Evolutionary conservation across 176 grass and related monocot genomes (phyloP), one percentile per base, ranked within the genome.

Genomic region (Ensete glaucum): DNA sequence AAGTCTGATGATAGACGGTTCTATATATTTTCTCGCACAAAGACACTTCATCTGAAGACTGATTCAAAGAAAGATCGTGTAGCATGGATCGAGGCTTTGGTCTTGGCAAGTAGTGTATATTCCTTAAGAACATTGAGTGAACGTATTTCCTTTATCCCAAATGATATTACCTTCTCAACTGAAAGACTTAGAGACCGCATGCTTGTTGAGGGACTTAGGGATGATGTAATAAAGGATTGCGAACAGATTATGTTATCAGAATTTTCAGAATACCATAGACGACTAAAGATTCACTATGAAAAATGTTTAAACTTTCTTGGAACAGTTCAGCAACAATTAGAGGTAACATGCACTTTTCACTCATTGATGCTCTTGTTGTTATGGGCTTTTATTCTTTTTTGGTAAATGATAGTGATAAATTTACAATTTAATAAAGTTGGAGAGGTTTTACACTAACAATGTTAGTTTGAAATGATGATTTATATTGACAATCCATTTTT

Each of bases 1-100:
- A 91, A 91, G 68, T 96, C 83, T 0, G 88, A 96, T 52, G 82
- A 90, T 71, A 88, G 81, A 78, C 85, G 88, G 62, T 91, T 96
- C 76, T 96, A 96, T 82, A 86, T 96, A 82, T 96, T 96, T 82
- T 91, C 91, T 71, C 83, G 85, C 48, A 93, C 82, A 66, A 88
- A 93, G 76, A 91, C 85, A 1, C 82, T 89, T 80, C 84, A 98
- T 64, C 43, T 93, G 74, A 88, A 78, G 81, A 91, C 85, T 1
- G 81, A 86, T 80, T 88, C 83, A 0, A 87, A 86, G 71, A 79
- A 86, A 78, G 85, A 91, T 69, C 88, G 91, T 19, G 83, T 86
- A 53, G 59, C 83, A 68, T 93, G 85, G 85, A 89, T 91, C 60
- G 84, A 91, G 54, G 89, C 83, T 52, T 82, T 92, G 77, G 85